phyloP scores from a whole-genome alignment of 2,329 filamentous ascomycete species.

The Aspergillus sp. region DNA sequence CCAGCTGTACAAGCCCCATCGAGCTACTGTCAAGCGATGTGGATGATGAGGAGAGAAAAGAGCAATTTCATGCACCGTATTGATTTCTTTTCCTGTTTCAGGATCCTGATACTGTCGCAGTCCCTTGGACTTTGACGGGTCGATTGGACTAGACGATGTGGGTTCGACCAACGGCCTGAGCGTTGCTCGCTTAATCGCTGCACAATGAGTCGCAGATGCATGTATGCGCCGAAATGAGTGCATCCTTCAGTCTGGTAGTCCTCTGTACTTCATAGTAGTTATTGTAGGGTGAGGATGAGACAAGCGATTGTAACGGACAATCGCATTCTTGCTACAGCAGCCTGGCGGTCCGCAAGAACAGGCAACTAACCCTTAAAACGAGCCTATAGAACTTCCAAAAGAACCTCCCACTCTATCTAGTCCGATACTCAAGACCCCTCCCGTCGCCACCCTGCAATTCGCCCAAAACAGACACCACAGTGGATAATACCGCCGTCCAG shows the following conservation, averaged over 20 bases:
- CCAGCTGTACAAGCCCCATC: constrained; percentile 16
- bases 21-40: constrained; percentile 4
- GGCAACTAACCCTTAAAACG: not conserved
- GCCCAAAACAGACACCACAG: constrained; percentile 8
- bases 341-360: not conserved
- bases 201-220: not conserved
- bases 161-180: constrained; percentile 4
- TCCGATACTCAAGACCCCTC: no score
- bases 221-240: no score
- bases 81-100: not conserved
- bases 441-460: constrained; percentile 3
- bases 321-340: not conserved
- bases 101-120: not conserved
- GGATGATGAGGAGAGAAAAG: not conserved
- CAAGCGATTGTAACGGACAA: not conserved
- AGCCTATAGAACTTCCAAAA: no score
- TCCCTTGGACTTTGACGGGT: constrained; percentile 1
- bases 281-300: not conserved
- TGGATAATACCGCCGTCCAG: not conserved
- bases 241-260: not conserved
- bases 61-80: not conserved
- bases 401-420: not conserved
- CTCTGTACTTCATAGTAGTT: no score
- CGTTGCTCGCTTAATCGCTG: constrained; percentile 1
- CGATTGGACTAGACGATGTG: constrained; percentile 9